phyloP scores from a whole-genome alignment of 495 filamentous ascomycete species.

The Cenococcum geophilum region DNA sequence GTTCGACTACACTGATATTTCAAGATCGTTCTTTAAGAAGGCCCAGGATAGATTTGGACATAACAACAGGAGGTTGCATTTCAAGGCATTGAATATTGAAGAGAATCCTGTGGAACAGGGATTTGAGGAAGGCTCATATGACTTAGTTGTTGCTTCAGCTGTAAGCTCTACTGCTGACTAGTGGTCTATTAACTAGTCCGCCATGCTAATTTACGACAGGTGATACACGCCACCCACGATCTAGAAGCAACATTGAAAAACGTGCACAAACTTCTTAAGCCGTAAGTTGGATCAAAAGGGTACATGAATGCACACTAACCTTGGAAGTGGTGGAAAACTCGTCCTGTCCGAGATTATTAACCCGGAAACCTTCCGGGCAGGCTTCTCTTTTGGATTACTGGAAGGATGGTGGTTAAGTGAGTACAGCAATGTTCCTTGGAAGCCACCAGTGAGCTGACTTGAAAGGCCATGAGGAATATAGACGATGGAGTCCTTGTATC shows the following conservation, averaged over 20 bases:
- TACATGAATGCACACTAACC: too few species aligned
- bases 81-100: slow-evolving; percentile 16
- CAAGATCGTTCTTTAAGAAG: slow-evolving; percentile 19
- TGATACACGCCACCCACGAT: slow-evolving; percentile 17
- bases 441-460: too few species aligned
- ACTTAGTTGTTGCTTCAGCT: slow-evolving; percentile 11
- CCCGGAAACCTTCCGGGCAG: neutral
- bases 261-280: slow-evolving; percentile 19
- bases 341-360: slow-evolving; percentile 18
- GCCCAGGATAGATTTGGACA: slow-evolving; percentile 14
- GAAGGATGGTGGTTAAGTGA: slow-evolving; percentile 8
- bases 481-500: neutral
- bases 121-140: slow-evolving; percentile 7
- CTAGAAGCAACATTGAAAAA: slow-evolving; percentile 16
- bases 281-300: neutral
- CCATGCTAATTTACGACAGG: too few species aligned
- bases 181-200: too few species aligned
- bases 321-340: slow-evolving; percentile 18
- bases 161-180: too few species aligned
- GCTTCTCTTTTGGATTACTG: slow-evolving; percentile 10
- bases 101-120: slow-evolving; percentile 8
- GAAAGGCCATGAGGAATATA: neutral
- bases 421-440: neutral
- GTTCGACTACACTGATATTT: slow-evolving; percentile 29
- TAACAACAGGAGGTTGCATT: slow-evolving; percentile 7